Evolutionary conservation across 140 eudicot genomes (phyloP).

Genomic region (Ambrosia hybrid): DNA sequence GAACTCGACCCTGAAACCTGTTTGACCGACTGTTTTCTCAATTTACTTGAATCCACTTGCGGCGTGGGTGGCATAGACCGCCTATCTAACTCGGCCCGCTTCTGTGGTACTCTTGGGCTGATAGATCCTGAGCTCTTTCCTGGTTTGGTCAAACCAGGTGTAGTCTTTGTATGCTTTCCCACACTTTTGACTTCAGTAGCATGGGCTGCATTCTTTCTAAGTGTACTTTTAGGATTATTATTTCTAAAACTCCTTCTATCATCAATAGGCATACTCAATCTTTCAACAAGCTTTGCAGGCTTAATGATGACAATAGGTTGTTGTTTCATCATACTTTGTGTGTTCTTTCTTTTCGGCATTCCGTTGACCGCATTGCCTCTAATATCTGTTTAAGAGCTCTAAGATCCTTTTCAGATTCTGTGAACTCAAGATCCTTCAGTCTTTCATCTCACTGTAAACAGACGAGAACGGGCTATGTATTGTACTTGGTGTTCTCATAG

Average conservation of each 20-base stretch:
- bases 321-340: slow-evolving; percentile 23
- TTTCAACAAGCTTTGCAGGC: background rate
- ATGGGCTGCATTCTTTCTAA: slow-evolving; percentile 38
- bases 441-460: slow-evolving; percentile 88
- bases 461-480: slow-evolving; percentile 48
- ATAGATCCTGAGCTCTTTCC: slow-evolving; percentile 55
- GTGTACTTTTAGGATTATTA: slow-evolving; percentile 36
- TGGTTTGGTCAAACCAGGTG: slow-evolving; percentile 40
- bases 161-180: slow-evolving; percentile 32
- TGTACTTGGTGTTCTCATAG: slow-evolving; percentile 42
- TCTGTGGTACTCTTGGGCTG: slow-evolving; percentile 78
- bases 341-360: slow-evolving; percentile 41
- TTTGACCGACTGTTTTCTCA: slow-evolving; percentile 46
- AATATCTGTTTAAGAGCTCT: slow-evolving; percentile 90
- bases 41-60: slow-evolving; percentile 59
- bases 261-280: too few species aligned
- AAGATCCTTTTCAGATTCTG: slow-evolving; percentile 87
- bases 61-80: slow-evolving; percentile 74
- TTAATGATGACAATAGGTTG: slow-evolving; percentile 81
- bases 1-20: slow-evolving; percentile 61
- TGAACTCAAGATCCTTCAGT: slow-evolving; percentile 70
- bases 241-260: slow-evolving; percentile 19
- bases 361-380: slow-evolving; percentile 84
- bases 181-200: slow-evolving; percentile 35
- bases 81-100: slow-evolving; percentile 66